Conservation (phyloP, 257 asterid genomes). For the Thymus mandschuricus region DNA sequence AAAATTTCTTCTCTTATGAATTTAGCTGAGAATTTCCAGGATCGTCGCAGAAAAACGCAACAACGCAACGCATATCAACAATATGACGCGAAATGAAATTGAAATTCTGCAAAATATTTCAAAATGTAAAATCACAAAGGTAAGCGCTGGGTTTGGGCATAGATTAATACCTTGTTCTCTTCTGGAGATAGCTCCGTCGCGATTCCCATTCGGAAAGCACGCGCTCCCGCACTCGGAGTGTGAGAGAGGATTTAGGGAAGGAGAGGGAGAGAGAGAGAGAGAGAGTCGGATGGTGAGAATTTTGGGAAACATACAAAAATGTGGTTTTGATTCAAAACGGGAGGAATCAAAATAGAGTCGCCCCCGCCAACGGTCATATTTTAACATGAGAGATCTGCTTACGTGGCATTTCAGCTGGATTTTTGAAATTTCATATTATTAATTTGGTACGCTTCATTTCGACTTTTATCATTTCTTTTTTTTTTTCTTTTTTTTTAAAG, state of each 20-base stretch:
- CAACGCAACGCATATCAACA: not conserved
- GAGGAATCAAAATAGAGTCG: not conserved
- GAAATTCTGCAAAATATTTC: slow-evolving; percentile 9
- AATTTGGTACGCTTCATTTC: too few relatives aligned
- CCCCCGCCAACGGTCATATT: slow-evolving; percentile 52
- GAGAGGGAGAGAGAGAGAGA: slow-evolving; percentile 26
- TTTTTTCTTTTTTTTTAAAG: too few relatives aligned
- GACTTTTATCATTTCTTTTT: too few relatives aligned
- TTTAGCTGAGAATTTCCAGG: not conserved
- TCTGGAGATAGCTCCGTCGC: slow-evolving; percentile 49
- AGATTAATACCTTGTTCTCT: slow-evolving; percentile 49
- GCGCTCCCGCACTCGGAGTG: slow-evolving; percentile 23
- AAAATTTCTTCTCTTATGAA: not conserved
- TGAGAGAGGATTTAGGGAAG: slow-evolving; percentile 17
- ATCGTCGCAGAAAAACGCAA: not conserved
- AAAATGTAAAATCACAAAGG: slow-evolving; percentile 4
- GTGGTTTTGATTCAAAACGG: slow-evolving; percentile 24
- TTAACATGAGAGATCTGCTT: not conserved
- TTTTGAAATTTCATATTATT: not conserved
- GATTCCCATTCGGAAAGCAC: slow-evolving; percentile 50
- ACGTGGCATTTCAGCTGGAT: slow-evolving; percentile 39
- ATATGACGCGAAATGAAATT: not conserved
- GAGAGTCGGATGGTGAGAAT: slow-evolving; percentile 13
- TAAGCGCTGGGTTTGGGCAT: not conserved
- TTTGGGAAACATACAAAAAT: slow-evolving; percentile 6